Percentiles rank a stretch among this genome's conserved stretches.
Evolutionary conservation across 192 early-diverging fungal species (phyloP).

Genomic region (Jimgerdemannia lactiflua): DNA sequence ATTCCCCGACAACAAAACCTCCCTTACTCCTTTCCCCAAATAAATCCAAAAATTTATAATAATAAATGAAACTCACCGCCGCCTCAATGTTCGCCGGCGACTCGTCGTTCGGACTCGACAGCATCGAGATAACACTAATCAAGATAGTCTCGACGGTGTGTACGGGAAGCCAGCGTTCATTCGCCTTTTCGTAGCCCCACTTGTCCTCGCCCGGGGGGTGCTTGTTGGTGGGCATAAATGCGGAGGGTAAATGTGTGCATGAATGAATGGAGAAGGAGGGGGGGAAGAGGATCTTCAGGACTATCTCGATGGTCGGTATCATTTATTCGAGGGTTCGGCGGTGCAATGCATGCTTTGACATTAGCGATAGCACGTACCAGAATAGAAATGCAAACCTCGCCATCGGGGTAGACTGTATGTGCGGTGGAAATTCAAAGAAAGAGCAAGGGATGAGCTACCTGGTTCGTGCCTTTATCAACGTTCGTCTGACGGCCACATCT

Average conservation of each 20-base stretch:
- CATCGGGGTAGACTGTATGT: constrained; percentile 74
- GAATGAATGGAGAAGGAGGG: background rate
- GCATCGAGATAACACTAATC: constrained; percentile 88
- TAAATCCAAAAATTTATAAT: constrained; percentile 1
- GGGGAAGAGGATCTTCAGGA: background rate
- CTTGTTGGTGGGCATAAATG: constrained; percentile 8
- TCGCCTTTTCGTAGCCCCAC: constrained; percentile 87
- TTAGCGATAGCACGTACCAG: constrained; percentile 56
- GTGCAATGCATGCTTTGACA: background rate
- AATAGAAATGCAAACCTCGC: constrained; percentile 96
- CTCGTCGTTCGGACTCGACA: constrained; percentile 91
- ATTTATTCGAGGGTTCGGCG: too few species aligned
- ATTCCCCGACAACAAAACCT: background rate
- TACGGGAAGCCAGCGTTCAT: constrained; percentile 94
- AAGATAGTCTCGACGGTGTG: constrained; percentile 95
- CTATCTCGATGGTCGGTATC: background rate
- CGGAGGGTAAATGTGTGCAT: background rate
- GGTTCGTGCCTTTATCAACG: background rate
- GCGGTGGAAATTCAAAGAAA: background rate
- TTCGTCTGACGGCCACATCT: background rate
- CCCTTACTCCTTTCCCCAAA: background rate
- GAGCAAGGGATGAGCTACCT: background rate
- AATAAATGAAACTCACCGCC: constrained; percentile 55
- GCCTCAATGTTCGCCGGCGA: constrained; percentile 95
- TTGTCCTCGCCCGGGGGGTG: constrained; percentile 83